Base-by-base conservation (phyloP, 306 rosid species). In the Lathyrus oleraceus region DNA sequence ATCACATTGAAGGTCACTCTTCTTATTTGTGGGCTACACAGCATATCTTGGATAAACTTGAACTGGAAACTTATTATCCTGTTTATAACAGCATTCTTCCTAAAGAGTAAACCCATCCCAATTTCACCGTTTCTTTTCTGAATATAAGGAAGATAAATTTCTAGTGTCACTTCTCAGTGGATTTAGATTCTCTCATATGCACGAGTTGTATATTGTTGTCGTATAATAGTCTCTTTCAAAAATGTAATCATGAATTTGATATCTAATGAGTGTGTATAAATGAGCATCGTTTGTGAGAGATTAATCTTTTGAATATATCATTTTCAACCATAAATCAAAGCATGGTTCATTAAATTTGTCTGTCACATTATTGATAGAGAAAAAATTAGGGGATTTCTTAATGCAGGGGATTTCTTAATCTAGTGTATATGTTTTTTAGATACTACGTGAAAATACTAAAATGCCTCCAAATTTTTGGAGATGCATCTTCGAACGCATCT, bases 1-100 rank as follows among this genome's bases (percentile, higher is more conserved):
- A 69, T 81, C 83, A 78, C 65, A 75, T 90, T 5, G 97, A 93
- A 65, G 97, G 96, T 3, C 98, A 93, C 79, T 90, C 98, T 65
- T 88, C 98, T 11, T 90, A 90, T 81, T 73, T 90, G 61, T 93
- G 98, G 97, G 81, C 88, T 19, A 82, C 98, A 30, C 87, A 83
- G 40, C 52, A 67, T 25, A 78, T 93, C 81, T 39, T 93, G 57
- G 96, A 87, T 61, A 82, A 58, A 74, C 88, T 93, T 78, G 90
- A 88, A 44, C 72, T 90, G 73, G 96, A 88, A 47, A 42, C 86
- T 5, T 88, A 86, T 78, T 86, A 81, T 82, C 93, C 96, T 6
- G 90, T 90, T 79, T 84, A 75, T 76, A 77, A 79, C 40, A 85
- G 63, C 71, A 45, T 67, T 16, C 74, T 71, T 54, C 21, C 15